Evolutionary conservation across 139 green algal species (phyloP).

Genomic region (Chlorella sp.): DNA sequence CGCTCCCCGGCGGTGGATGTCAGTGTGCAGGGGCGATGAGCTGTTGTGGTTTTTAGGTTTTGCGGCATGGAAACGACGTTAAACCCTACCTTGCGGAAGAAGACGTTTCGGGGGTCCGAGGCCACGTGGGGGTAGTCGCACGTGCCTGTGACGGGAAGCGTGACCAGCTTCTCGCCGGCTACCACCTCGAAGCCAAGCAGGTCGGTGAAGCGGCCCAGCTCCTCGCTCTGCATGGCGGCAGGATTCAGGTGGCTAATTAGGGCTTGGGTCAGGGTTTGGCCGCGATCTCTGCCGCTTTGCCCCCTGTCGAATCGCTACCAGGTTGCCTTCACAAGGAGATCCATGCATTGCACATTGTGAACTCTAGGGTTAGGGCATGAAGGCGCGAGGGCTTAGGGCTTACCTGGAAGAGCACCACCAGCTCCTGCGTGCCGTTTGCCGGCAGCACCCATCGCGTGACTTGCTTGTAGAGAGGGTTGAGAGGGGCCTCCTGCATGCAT

Average conservation of each 20-base stretch:
- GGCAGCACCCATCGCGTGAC: slow-evolving; percentile 57
- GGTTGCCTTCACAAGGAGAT: too few species aligned
- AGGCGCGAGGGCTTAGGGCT: too few species aligned
- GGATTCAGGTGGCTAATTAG: too few species aligned
- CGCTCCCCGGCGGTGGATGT: too few species aligned
- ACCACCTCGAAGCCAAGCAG: slow-evolving; percentile 60
- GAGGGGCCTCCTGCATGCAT: slow-evolving; percentile 6
- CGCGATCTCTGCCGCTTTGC: too few species aligned
- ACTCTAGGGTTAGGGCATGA: too few species aligned
- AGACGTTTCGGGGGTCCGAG: slow-evolving; percentile 58
- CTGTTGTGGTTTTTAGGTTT: too few species aligned
- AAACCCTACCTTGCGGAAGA: slow-evolving; percentile 48
- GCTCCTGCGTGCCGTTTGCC: slow-evolving; percentile 26
- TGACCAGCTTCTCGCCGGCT: slow-evolving; percentile 32
- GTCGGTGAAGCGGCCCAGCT: slow-evolving; percentile 50
- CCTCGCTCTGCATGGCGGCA: slow-evolving; percentile 19
- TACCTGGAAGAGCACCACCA: slow-evolving; percentile 53
- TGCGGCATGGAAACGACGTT: too few species aligned
- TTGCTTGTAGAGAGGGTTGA: slow-evolving; percentile 7
- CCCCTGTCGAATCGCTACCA: too few species aligned
- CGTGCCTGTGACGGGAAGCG: slow-evolving; percentile 28
- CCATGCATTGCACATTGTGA: too few species aligned
- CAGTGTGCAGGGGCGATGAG: too few species aligned
- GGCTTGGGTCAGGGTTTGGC: too few species aligned
- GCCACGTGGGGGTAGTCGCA: slow-evolving; percentile 69